Base-by-base conservation (phyloP, 192 early-diverging fungal species). In the Kickxella alabastrina region DNA sequence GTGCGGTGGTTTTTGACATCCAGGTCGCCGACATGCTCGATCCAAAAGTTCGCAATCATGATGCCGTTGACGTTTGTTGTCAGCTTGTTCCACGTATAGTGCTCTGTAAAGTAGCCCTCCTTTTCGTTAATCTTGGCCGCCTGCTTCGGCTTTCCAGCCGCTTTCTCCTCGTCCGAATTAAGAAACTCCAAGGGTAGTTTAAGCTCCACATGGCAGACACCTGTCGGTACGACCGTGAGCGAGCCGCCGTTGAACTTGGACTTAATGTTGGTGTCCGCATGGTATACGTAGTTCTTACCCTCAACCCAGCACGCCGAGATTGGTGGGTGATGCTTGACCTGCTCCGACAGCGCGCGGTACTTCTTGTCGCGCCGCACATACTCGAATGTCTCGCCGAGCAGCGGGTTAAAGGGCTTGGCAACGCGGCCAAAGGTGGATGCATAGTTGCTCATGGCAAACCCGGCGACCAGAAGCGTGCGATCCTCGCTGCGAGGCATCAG, bases 311-410 rank as follows among this genome's bases (percentile, higher is more conserved):
- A 93, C 6, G 92, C 92, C 25, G 83, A 85, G 39, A 93, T 85
- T 6, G 92, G 92, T 81, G 92, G 92, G 60, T 93, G 92, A 58
- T 93, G 92, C 32, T 79, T 81, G 7, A 93, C 92, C 65, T 93
- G 92, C 66, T 93, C 92, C 0, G 89, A 89, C 38, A 93, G 44
- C 56, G 89, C 90, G 17, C 92, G 79, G 61, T 82, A 91, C 61
- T 77, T 65, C 43, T 88, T 88, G 54, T 94, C 90, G 15, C 79
- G 69, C 21, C 84, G 69, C 36, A 91, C 85, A 43, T 89, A 83
- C 79, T 94, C 92, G 54, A 80, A 94, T 1, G 92, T 94, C 62
- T 94, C 92, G 31, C 92, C 92, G 68, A 93, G 70, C 45, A 93
- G 54, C 9, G 92, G 90, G 63, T 93, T 93, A 74, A 93, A 93